Percentiles rank a stretch among this genome's conserved stretches.
Evolutionary conservation across 2,329 filamentous ascomycete genomes (phyloP).

Genomic region (Basipetospora chlamydospora): DNA sequence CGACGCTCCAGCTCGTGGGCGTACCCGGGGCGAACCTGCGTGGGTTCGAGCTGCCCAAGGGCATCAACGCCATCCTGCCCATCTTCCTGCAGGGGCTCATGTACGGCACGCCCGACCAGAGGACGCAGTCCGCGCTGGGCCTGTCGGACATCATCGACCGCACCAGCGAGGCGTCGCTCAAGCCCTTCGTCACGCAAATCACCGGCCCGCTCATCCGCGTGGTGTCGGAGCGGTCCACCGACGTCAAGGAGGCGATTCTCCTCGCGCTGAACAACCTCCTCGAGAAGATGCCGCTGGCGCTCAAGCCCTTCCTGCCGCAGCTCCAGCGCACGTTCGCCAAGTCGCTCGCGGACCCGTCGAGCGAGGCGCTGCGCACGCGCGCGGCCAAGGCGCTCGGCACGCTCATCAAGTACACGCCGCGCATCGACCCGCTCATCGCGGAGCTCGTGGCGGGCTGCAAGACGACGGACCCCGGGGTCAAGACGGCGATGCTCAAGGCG

Average conservation of each 20-base stretch:
- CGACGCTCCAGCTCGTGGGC: conserved; percentile 76
- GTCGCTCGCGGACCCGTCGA: conserved; percentile 82
- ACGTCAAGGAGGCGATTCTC: conserved; percentile 90
- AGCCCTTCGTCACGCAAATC: conserved; percentile 93
- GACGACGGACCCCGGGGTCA: conserved; percentile 74
- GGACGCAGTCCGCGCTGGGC: conserved; percentile 78
- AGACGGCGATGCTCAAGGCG: conserved; percentile 91
- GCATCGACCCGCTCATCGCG: conserved; percentile 82
- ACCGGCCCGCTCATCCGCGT: conserved; percentile 96
- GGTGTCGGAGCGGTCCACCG: conserved; percentile 87
- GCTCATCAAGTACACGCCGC: conserved; percentile 85
- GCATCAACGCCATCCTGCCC: conserved; percentile 87
- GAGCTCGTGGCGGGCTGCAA: conserved; percentile 94
- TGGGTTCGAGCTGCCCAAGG: conserved; percentile 87
- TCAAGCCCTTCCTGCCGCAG: conserved; percentile 95
- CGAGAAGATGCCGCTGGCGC: conserved; percentile 87
- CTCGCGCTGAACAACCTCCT: conserved; percentile 87
- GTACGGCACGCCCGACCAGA: conserved; percentile 87
- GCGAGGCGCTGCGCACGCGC: conserved; percentile 71
- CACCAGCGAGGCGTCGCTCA: conserved; percentile 73
- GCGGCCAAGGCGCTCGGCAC: conserved; percentile 91
- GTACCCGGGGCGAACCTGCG: conserved; percentile 71
- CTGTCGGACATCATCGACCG: conserved; percentile 94
- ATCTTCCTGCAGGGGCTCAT: conserved; percentile 97
- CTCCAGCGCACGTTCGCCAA: conserved; percentile 95